Evolutionary conservation across 768 basidiomycete species (phyloP).

Genomic region (Serendipita sp.): DNA sequence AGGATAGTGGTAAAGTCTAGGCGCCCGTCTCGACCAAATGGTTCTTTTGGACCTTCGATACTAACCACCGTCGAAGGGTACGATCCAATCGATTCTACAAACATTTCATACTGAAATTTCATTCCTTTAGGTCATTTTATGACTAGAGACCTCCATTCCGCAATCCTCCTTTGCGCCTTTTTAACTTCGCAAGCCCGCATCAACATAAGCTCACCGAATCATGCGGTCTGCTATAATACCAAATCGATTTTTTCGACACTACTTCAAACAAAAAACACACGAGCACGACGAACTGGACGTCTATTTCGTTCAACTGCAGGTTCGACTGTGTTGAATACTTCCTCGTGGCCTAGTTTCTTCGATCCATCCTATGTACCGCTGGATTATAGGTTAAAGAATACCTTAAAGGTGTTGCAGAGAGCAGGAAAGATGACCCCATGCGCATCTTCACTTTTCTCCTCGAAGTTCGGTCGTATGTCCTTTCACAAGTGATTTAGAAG

Average conservation of each 20-base stretch:
- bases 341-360: background rate
- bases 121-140: background rate
- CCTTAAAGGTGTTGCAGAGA: background rate
- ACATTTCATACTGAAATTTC: background rate
- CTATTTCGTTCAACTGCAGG: background rate
- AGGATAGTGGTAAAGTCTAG: background rate
- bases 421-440: background rate
- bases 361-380: background rate
- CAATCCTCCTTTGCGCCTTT: background rate
- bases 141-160: constrained; percentile 4
- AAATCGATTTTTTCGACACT: background rate
- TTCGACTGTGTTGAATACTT: background rate
- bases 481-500: too few species aligned
- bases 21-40: background rate
- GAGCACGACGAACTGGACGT: background rate
- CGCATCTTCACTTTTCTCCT: background rate
- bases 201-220: background rate
- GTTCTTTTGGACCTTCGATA: background rate
- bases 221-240: background rate
- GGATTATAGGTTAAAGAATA: background rate
- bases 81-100: background rate
- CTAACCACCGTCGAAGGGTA: background rate
- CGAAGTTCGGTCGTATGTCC: background rate
- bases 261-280: background rate
- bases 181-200: background rate